Base-by-base conservation (phyloP, 177 flowering plant species). In the Vitis hybrid region DNA sequence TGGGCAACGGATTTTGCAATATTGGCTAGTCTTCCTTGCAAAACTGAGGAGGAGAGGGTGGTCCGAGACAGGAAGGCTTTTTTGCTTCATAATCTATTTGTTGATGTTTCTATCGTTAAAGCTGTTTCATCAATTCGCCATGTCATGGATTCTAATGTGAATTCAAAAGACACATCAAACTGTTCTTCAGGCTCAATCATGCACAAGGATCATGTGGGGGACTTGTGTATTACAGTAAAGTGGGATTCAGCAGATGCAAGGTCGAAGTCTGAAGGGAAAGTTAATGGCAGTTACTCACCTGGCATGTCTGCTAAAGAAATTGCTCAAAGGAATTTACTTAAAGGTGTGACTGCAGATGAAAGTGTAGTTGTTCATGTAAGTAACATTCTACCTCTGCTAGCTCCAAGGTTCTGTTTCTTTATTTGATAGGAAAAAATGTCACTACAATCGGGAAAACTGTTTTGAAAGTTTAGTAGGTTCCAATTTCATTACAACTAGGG, bases 1-100 rank as follows among this genome's bases (percentile, higher is more conserved):
- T 94, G 98, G 98, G 93, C 97, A 1, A 83, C 86, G 49, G 92
- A 94, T 48, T 92, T 94, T 79, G 91, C 97, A 48, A 77, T 86
- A 67, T 73, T 94, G 76, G 92, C 93, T 52, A 78, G 71, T 62
- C 82, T 92, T 68, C 97, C 98, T 23, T 91, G 93, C 83, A 89
- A 89, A 76, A 94, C 97, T 2, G 97, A 92, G 80, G 97, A 92
- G 65, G 97, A 89, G 77, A 89, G 97, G 78, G 83, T 91, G 62
- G 75, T 85, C 66, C 82, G 98, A 66, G 98, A 94, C 63, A 73
- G 92, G 65, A 92, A 92, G 78, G 97, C 95, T 5, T 94, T 94
- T 83, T 79, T 94, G 78, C 90, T 94, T 73, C 97, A 94, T 67
- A 85, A 74, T 79, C 75, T 84, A 60, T 94, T 92, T 75, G 83